phyloP scores from a whole-genome alignment of 2,329 filamentous ascomycete species.

The Trichoderma sp. region DNA sequence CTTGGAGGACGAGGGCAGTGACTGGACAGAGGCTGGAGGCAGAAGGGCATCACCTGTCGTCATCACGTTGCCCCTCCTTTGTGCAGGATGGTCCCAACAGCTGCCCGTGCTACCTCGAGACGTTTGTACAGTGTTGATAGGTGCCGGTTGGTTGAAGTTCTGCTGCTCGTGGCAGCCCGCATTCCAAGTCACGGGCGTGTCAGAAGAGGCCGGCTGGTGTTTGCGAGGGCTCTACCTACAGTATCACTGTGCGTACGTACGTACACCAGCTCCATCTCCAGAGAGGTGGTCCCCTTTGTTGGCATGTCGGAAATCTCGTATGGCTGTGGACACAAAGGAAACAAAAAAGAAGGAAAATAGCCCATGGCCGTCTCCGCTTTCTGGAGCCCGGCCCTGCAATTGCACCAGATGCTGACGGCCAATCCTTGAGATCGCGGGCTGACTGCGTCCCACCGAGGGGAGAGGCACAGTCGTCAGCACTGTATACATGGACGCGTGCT shows the following conservation, averaged over 20 bases:
- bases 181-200: too few relatives aligned
- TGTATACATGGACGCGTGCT: neutral
- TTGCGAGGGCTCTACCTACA: too few relatives aligned
- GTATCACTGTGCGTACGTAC: too few relatives aligned
- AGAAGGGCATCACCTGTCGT: constrained; percentile 25
- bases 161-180: too few relatives aligned
- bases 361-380: constrained; percentile 23
- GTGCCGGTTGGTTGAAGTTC: too few relatives aligned
- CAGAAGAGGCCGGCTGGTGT: too few relatives aligned
- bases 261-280: too few relatives aligned
- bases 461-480: neutral
- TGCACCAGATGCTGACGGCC: constrained; percentile 26
- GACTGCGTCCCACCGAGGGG: constrained; percentile 26
- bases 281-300: neutral
- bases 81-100: constrained; percentile 23
- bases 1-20: neutral
- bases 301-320: constrained; percentile 23
- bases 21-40: constrained; percentile 8
- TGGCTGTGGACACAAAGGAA: constrained; percentile 18
- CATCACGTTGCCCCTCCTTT: constrained; percentile 28
- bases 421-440: constrained; percentile 28
- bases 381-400: constrained; percentile 26
- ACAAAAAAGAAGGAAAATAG: neutral
- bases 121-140: neutral
- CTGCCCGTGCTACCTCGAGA: constrained; percentile 1